A percentile compares a stretch with the other conserved stretches of the same genome.
phyloP scores from a whole-genome alignment of 495 filamentous ascomycete species.

The Aspergillus taichungensis region DNA sequence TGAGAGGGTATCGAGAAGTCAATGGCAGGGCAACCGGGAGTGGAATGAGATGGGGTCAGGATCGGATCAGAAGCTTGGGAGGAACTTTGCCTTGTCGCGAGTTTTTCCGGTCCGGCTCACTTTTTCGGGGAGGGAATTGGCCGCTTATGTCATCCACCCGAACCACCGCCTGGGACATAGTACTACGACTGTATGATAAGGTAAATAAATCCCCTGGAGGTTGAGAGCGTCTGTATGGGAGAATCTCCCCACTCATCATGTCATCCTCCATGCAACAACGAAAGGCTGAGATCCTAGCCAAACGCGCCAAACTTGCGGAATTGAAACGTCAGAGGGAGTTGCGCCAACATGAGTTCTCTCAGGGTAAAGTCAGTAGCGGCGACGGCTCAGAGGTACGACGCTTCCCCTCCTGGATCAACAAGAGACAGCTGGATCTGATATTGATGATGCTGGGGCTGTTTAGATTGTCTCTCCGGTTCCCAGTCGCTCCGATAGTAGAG shows the following conservation, averaged over 20 bases:
- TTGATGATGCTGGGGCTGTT: background rate
- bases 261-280: conserved; percentile 62
- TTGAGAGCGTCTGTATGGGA: conserved; percentile 1
- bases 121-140: conserved; percentile 16
- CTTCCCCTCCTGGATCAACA: background rate
- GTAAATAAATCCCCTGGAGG: background rate
- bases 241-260: conserved; percentile 20
- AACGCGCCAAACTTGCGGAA: conserved; percentile 90
- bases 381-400: conserved; percentile 44
- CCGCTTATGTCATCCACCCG: conserved; percentile 38
- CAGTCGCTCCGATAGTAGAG: conserved; percentile 57
- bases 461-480: conserved; percentile 63
- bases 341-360: conserved; percentile 61
- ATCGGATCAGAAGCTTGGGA: conserved; percentile 22
- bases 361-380: conserved; percentile 53
- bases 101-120: conserved; percentile 44
- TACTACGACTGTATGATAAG: no score
- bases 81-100: conserved; percentile 41
- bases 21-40: conserved; percentile 23
- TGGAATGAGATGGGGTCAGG: conserved; percentile 15
- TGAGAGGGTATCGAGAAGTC: conserved; percentile 29
- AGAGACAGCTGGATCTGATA: background rate
- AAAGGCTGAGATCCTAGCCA: conserved; percentile 87
- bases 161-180: no score
- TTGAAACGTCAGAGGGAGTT: conserved; percentile 85